phyloP scores from a whole-genome alignment of 2,329 filamentous ascomycete genomes.

The Apiospora kogelbergensis region DNA sequence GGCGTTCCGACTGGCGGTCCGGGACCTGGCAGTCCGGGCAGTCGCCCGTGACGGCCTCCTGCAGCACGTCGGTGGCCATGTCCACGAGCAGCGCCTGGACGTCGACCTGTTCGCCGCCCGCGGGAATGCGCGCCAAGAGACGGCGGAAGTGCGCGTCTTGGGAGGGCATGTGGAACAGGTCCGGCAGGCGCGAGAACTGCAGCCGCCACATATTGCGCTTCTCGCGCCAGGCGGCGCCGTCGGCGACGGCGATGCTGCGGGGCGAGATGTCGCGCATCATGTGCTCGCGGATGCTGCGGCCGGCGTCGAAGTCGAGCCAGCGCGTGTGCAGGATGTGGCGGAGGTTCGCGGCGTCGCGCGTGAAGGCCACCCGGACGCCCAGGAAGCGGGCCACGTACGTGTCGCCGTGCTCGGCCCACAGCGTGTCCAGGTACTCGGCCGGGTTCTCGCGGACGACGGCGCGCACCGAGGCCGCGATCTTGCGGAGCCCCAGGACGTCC shows the following conservation, averaged over 20 bases:
- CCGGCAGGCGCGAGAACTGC: neutral
- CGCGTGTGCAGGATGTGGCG: neutral
- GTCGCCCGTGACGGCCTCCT: neutral
- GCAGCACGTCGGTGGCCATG: neutral
- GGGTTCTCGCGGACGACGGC: neutral
- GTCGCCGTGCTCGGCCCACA: neutral
- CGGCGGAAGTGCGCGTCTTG: neutral
- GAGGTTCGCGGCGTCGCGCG: neutral
- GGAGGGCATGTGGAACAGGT: neutral
- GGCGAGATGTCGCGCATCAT: neutral
- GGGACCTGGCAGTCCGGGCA: neutral
- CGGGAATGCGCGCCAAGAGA: neutral
- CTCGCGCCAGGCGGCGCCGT: neutral
- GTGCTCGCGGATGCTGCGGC: neutral
- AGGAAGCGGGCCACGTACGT: neutral
- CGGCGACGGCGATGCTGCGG: neutral
- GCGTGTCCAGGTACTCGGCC: neutral
- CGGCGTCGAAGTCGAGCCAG: neutral
- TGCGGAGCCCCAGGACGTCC: neutral
- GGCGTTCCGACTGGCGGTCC: neutral
- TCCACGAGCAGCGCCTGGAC: neutral
- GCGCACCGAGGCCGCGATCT: neutral
- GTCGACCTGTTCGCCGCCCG: neutral
- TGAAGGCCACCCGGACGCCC: neutral
- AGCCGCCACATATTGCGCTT: neutral